These are phyloP conservation scores for Globisporangium okanoganense DNA, from an alignment of 352 stramenopile genomes.

Conservation along the genomic window DNA sequence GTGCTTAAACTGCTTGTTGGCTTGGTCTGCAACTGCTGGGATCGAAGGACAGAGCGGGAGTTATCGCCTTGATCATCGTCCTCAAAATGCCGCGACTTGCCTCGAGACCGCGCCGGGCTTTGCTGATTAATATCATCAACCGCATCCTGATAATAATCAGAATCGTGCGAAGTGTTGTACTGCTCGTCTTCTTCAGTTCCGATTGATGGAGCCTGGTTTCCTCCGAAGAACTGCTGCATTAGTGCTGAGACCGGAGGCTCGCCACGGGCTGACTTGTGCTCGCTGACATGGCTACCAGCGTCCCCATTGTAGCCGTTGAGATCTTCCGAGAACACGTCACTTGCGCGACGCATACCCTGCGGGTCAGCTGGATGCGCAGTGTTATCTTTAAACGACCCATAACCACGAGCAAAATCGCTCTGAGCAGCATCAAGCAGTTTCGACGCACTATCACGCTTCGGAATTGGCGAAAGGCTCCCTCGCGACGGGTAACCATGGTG, in stretches of 20 bases:
- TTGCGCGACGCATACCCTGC: background rate
- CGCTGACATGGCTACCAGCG: background rate
- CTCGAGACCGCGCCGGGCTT: background rate
- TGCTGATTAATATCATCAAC: background rate
- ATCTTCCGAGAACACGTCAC: background rate
- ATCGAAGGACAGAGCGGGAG: background rate
- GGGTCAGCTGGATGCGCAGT: background rate
- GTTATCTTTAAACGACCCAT: background rate
- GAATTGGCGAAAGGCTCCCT: slow-evolving; percentile 17
- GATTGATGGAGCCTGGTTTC: background rate
- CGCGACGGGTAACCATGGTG: background rate
- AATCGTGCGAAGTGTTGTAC: slow-evolving; percentile 7
- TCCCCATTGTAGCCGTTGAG: slow-evolving; percentile 1
- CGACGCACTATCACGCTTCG: slow-evolving; percentile 2
- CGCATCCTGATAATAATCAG: slow-evolving; percentile 2
- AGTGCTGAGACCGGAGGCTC: slow-evolving; percentile 43
- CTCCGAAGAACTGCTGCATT: slow-evolving; percentile 56
- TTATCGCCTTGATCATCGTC: background rate
- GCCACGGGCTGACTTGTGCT: background rate
- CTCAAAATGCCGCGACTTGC: background rate
- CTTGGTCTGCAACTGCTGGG: background rate
- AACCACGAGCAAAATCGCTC: background rate
- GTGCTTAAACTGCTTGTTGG: background rate
- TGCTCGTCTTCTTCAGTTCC: slow-evolving; percentile 10
- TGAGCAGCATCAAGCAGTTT: background rate